Base-by-base conservation (phyloP, 2,329 filamentous ascomycete species). In the Claviceps capensis region DNA sequence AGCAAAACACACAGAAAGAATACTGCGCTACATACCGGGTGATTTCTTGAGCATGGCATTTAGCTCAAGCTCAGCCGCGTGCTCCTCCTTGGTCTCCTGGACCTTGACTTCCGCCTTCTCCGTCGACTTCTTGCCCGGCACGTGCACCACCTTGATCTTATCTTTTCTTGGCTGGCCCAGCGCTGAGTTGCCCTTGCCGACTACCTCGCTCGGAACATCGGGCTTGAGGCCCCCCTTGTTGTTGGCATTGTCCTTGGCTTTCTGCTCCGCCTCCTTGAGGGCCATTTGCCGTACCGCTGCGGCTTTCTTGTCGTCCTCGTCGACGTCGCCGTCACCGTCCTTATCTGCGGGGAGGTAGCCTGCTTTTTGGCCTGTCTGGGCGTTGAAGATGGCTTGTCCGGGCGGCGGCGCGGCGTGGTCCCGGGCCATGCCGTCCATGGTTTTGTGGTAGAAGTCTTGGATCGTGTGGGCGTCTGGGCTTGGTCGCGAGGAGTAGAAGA, bases 31-130 rank as follows among this genome's bases (percentile, higher is more conserved):
- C 79, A 59, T 79, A 94, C 88, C 83, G 16, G 91, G 89, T 3
- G 87, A 82, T 63, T 82, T 85, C 71, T 90, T 93, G 57, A 97
- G 68, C 48, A 97, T 95, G 7, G 68, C 67, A 61, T 88, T 85
- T 56, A 97, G 69, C 65, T 88, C 86, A 17, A 71, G 69, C 64
- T 89, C 82, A 2, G 85, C 80, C 52, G 82, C 76, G 52, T 79
- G 75, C 51, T 83, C 77, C 55, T 82, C 77, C 34, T 76, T 70
- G 13, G 75, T 76, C 64, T 81, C 75, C 55, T 66, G 62, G 34
- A 59, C 60, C 43, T 61, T 64, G 58, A 40, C 58, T 60, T 42
- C 57, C n/a, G 40, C 49, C 41, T 49, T 16, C 16, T 47, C 52
- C 41, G 51, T 34, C 36, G 48, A 38, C 43, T 51, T 8, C 50